Evolutionary conservation across 352 stramenopile genomes (phyloP).

Genomic region (Globisporangium apiculatum): DNA sequence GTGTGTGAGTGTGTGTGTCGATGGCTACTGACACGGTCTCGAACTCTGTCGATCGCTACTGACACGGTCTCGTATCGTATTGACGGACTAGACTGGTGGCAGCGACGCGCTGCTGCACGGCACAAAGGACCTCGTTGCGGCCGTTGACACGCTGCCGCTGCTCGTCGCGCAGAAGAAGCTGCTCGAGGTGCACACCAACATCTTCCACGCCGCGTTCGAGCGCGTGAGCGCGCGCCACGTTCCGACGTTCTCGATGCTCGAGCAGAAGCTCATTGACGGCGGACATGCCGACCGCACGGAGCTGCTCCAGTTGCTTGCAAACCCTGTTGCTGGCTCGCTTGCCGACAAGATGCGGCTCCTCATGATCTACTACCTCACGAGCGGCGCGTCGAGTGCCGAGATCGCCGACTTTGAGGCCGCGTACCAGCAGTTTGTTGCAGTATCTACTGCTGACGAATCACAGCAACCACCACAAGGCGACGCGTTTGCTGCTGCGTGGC

Average conservation of each 20-base stretch:
- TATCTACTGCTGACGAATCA: slow-evolving; percentile 11
- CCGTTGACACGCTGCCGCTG: slow-evolving; percentile 75
- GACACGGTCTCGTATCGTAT: background rate
- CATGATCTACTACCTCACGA: slow-evolving; percentile 86
- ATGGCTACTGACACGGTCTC: too few species aligned
- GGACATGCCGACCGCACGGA: slow-evolving; percentile 64
- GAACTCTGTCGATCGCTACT: too few species aligned
- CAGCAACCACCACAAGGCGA: slow-evolving; percentile 13
- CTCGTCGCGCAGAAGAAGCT: slow-evolving; percentile 87
- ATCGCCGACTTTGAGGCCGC: slow-evolving; percentile 71
- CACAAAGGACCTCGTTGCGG: slow-evolving; percentile 76
- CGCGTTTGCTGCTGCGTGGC: slow-evolving; percentile 53
- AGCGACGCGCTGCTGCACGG: slow-evolving; percentile 60
- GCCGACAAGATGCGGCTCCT: slow-evolving; percentile 80
- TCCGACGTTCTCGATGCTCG: slow-evolving; percentile 77
- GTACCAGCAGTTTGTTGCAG: slow-evolving; percentile 48
- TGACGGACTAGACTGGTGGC: slow-evolving; percentile 38
- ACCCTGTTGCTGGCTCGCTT: slow-evolving; percentile 52
- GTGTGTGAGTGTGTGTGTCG: background rate
- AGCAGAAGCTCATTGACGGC: slow-evolving; percentile 83
- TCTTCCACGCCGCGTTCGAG: slow-evolving; percentile 82
- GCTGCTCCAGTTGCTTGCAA: slow-evolving; percentile 60
- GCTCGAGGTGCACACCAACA: slow-evolving; percentile 85
- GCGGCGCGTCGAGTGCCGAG: slow-evolving; percentile 51
- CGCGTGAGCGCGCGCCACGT: slow-evolving; percentile 72